Conservation (phyloP, 2,329 filamentous ascomycete species). For the Diplodia intermedia region DNA sequence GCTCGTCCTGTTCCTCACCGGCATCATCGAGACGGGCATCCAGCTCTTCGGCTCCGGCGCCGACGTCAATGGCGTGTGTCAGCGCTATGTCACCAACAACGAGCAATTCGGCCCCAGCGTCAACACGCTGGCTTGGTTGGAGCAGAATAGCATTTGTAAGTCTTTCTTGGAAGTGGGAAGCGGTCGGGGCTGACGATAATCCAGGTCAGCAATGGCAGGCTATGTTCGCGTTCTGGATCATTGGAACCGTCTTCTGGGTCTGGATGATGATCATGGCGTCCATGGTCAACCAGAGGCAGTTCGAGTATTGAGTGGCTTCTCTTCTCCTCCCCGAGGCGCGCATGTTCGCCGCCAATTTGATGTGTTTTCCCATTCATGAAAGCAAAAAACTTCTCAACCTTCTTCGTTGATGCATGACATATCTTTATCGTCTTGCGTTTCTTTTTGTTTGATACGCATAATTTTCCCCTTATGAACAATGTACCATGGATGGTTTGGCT, state of each 20-base stretch:
- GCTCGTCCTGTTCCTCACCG: constrained; percentile 66
- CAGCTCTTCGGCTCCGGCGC: constrained; percentile 64
- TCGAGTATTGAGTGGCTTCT: constrained; percentile 39
- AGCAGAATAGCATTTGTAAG: constrained; percentile 68
- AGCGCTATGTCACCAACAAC: constrained; percentile 61
- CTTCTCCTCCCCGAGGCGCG: no score
- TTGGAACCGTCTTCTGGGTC: constrained; percentile 67
- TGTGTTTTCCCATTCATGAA: not conserved
- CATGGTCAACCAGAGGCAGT: constrained; percentile 59
- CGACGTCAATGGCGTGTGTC: constrained; percentile 66
- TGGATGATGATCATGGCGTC: constrained; percentile 71
- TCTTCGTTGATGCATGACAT: not conserved
- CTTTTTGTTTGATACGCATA: not conserved
- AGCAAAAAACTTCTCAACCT: not conserved
- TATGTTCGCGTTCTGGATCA: constrained; percentile 68
- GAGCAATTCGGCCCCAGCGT: constrained; percentile 56
- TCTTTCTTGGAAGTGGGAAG: constrained; percentile 32
- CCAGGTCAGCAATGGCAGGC: constrained; percentile 68
- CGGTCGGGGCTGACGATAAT: not conserved
- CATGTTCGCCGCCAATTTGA: not conserved
- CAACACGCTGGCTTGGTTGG: constrained; percentile 67
- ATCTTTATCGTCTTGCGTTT: not conserved
- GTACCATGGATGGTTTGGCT: not conserved
- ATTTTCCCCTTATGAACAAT: not conserved
- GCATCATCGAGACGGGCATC: constrained; percentile 67